Evolutionary conservation across 805 yeast genomes (phyloP).

Genomic region (Diddensiella santjacobensis): DNA sequence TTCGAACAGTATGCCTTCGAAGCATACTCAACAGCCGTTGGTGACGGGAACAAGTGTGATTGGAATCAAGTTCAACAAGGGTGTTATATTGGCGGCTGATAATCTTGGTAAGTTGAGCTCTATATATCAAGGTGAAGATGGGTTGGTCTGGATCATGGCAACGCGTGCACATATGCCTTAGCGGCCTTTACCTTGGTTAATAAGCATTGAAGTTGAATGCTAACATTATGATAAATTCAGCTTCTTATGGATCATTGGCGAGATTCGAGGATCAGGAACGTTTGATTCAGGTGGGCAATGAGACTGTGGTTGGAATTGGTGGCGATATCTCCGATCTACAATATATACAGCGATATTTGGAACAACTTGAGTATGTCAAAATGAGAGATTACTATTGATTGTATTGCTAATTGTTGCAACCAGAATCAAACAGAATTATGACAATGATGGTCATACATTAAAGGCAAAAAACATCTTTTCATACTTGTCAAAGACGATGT

Average conservation of each 20-base stretch:
- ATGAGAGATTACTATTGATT: no score
- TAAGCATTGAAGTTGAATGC: no score
- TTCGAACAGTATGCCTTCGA: slow-evolving; percentile 60
- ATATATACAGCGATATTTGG: slow-evolving; percentile 67
- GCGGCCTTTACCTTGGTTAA: no score
- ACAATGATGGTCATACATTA: slow-evolving; percentile 60
- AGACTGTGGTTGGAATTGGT: slow-evolving; percentile 86
- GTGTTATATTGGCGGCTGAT: slow-evolving; percentile 93
- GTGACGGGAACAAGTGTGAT: slow-evolving; percentile 96
- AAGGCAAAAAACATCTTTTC: slow-evolving; percentile 87
- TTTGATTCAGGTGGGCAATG: slow-evolving; percentile 74
- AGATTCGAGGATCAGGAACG: slow-evolving; percentile 85
- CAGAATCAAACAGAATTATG: slow-evolving; percentile 68
- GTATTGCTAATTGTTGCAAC: no score
- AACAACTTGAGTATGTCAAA: slow-evolving; percentile 54
- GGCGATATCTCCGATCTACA: slow-evolving; percentile 97
- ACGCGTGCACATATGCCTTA: no score
- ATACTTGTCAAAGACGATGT: slow-evolving; percentile 78
- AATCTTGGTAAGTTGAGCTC: slow-evolving; percentile 54
- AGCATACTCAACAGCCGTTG: slow-evolving; percentile 90
- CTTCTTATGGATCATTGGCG: slow-evolving; percentile 89
- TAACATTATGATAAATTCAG: no score
- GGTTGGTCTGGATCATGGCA: no score
- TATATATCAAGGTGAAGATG: no score
- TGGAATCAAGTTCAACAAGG: slow-evolving; percentile 84